Base-by-base conservation (phyloP, 345 rosid species). In the Murraya paniculata region DNA sequence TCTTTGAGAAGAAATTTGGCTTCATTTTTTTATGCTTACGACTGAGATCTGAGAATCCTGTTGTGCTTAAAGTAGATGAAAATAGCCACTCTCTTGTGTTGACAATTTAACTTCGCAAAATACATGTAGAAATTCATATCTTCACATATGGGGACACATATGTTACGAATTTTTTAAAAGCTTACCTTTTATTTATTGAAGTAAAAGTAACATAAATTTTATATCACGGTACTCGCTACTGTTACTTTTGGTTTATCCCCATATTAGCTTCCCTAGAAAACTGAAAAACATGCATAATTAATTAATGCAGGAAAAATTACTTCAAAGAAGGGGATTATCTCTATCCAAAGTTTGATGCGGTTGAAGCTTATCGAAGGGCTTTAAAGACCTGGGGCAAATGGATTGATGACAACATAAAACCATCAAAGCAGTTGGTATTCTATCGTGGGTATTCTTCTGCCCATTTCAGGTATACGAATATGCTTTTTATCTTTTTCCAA, bases 361-460 rank as follows among this genome's bases (percentile, higher is more conserved):
- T 85, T 27, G 97, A 96, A 81, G 99, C 99, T 39, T 93, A 92
- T 80, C 86, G 91, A 85, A 89, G 93, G 81, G 85, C 99, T 76
- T 66, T 96, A 74, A 90, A 72, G 84, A 92, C 99, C 24, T 96
- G 98, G 97, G 98, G 86, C 21, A 89, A 89, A 73, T 96, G 98
- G 99, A 86, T 94, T 61, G 88, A 90, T 79, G 4, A 79, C 28
- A 91, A 90, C 64, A 59, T 91, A 24, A 80, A 92, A 64, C 90
- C 91, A 14, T 35, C 58, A 75, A 91, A 86, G 74, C 91, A 92
- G 83, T 80, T 92, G 74, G 93, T 96, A 61, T 85, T 96, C 71
- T 96, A 92, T 77, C 95, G 99, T 22, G 99, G 99, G 82, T 96
- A 92, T 83, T 96, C 98, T 72, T 89, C 97, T 21, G 95, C 98